These are phyloP conservation scores for Botrytis medusae DNA, from an alignment of 2,329 filamentous ascomycete genomes.

Conservation along the genomic window DNA sequence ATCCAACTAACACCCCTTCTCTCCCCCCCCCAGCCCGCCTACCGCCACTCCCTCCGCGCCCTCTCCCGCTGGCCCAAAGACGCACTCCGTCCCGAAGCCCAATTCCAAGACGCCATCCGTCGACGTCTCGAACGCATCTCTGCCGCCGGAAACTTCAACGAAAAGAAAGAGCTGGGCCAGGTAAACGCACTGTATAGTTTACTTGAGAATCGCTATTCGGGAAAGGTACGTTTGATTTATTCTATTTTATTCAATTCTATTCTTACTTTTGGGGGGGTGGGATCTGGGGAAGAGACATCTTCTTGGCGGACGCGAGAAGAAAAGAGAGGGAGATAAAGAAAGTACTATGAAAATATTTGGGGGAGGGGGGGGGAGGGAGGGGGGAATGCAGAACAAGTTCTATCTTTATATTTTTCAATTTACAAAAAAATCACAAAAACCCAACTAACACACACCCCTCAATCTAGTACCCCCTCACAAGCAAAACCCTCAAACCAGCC, in stretches of 20 bases:
- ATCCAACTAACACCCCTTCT: neutral
- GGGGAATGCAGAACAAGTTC: too few species aligned
- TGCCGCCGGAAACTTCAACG: constrained; percentile 36
- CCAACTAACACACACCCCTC: neutral
- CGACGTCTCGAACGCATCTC: constrained; percentile 45
- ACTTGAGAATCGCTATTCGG: constrained; percentile 58
- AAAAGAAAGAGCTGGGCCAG: constrained; percentile 55
- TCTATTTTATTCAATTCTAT: too few species aligned
- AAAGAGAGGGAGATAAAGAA: neutral
- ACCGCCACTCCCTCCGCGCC: constrained; percentile 50
- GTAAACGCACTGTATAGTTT: constrained; percentile 60
- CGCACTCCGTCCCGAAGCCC: constrained; percentile 59
- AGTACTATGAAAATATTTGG: too few species aligned
- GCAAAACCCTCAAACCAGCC: constrained; percentile 54
- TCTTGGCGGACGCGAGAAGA: neutral
- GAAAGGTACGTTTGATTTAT: constrained; percentile 44
- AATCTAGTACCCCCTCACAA: constrained; percentile 49
- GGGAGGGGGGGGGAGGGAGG: too few species aligned
- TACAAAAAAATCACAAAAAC: too few species aligned
- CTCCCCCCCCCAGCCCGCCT: constrained; percentile 42
- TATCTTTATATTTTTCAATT: too few species aligned
- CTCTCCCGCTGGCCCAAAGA: constrained; percentile 64
- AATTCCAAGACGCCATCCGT: constrained; percentile 58
- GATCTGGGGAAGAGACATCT: neutral
- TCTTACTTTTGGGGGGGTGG: too few species aligned